These are phyloP conservation scores for Rhytidhysteron rufulum DNA, from an alignment of 2,329 filamentous ascomycete species.

Conservation along the genomic window DNA sequence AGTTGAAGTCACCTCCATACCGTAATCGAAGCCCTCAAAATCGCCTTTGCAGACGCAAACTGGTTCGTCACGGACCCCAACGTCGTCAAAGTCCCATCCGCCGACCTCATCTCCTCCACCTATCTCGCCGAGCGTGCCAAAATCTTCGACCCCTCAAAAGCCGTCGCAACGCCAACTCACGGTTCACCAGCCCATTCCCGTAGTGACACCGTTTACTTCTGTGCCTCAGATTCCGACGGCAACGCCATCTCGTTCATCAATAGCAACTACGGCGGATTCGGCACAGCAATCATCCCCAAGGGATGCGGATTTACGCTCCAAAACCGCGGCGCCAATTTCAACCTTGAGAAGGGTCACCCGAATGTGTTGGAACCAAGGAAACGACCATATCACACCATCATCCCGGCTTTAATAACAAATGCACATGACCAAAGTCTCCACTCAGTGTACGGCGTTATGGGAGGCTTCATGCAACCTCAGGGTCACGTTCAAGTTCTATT, in stretches of 20 bases:
- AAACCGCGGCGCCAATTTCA: conserved; percentile 88
- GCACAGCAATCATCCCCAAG: conserved; percentile 77
- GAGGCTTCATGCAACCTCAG: conserved; percentile 97
- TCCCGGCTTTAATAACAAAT: conserved; percentile 86
- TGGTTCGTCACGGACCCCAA: conserved; percentile 91
- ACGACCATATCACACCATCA: conserved; percentile 96
- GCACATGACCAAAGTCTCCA: conserved; percentile 69
- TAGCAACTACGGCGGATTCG: conserved; percentile 87
- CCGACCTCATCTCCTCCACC: conserved; percentile 63
- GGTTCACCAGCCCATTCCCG: conserved; percentile 75
- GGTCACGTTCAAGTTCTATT: conserved; percentile 91
- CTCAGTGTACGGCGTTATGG: conserved; percentile 93
- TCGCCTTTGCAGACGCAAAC: conserved; percentile 82
- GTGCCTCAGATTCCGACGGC: conserved; percentile 72
- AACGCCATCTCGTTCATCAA: conserved; percentile 98
- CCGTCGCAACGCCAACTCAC: conserved; percentile 55
- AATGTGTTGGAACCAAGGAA: conserved; percentile 79
- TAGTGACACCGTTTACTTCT: conserved; percentile 94
- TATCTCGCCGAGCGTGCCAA: conserved; percentile 71
- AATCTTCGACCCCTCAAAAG: conserved; percentile 56
- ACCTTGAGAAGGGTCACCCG: conserved; percentile 65
- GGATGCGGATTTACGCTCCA: conserved; percentile 92
- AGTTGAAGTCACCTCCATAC: conserved; percentile 61
- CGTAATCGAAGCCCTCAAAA: conserved; percentile 80
- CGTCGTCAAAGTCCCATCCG: conserved; percentile 64